Evolutionary conservation across 2,329 filamentous ascomycete genomes (phyloP), one percentile per base, ranked within the genome.

Genomic region (Penicillium sumatraense): DNA sequence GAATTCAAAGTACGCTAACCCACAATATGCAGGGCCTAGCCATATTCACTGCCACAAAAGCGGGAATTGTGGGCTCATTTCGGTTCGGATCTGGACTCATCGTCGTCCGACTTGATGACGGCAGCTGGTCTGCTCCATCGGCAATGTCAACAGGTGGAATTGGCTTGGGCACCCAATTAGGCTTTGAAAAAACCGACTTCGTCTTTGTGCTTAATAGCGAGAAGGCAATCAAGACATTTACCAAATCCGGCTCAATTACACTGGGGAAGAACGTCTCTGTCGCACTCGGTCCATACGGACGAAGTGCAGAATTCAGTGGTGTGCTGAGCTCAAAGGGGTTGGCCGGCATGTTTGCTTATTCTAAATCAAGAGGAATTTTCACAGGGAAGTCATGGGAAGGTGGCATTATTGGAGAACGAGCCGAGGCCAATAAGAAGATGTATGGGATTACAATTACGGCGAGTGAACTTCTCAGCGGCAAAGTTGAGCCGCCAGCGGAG

Each of bases 161-260:
- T 36, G 78, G 78, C 2, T 77, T 80, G 49, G 78, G 78, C 48
- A 78, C 78, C 29, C 78, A 80, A 56, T 78, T 80, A 52, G 78
- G 78, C 7, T 79, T 80, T 58, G 78, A 80, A 57, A 67, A 80
- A 42, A 80, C 78, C 9, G 78, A 80, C 61, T 98, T 99, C 71
- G 93, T 99, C 71, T 97, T 99, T 77, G 96, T 98, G 60, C 86
- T 99, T 60, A 98, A 98, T 78, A 93, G 98, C 70, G 81, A 87
- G 38, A 85, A 81, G 54, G 93, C 95, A 38, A 93, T 99, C 63
- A 90, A 90, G 73, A 93, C 93, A 2, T 98, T 98, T 75, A 91
- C 92, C 11, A 93, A 97, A 75, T 87, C 89, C 36, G 95, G 93
- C 1, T 93, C 89, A 51, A 80, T 99, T 60, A 97, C 93, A 3